Evolutionary conservation across 2,329 filamentous ascomycete species (phyloP), one percentile per base, ranked within the genome.

Genomic region (Acrocalymma vagum): DNA sequence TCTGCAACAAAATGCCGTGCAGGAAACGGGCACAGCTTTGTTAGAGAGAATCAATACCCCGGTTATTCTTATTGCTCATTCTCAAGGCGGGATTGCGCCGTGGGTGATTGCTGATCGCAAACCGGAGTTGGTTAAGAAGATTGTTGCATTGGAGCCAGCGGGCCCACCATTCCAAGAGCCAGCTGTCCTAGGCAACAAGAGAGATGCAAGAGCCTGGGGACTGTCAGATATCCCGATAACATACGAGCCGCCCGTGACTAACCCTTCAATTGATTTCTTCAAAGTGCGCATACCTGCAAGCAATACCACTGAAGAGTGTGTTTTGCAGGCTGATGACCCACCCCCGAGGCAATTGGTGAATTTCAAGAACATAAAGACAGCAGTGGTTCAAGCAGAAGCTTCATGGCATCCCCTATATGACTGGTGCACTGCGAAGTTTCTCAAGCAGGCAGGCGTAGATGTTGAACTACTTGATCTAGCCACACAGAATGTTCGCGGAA

Each of bases 361-460:
- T 25, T 60, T 85, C 3, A 54, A 63, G 2, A 66, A 67, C 13
- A 66, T 81, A 8, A 74, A 70, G 0, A 73, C 78, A 6, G 58
- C 77, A 1, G 48, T 83, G n/a, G 52, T 81, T 18, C 82, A 78
- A 0, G 69, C 67, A 0, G 75, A 82, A 42, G 74, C 81, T 1
- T 78, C 77, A 36, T 73, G 72, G 9, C 81, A 84, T 57, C 62
- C 68, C 3, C 62, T 65, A 11, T 83, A 77, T 43, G 81, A 84
- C 48, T 75, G 77, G 58, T 80, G 78, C 24, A 80, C 76, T 0
- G 72, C 77, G 4, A 42, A 59, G 9, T 84, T 75, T 51, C 56
- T 84, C 50, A 54, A 63, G 38, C 80, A 84, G 16, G 48, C 48
- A 6, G 58, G 59, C n/a, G n/a, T n/a, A n/a, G n/a, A n/a, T n/a